These are phyloP conservation scores for Rubia yunnanensis DNA, from an alignment of 257 asterid genomes.

Conservation along the genomic window DNA sequence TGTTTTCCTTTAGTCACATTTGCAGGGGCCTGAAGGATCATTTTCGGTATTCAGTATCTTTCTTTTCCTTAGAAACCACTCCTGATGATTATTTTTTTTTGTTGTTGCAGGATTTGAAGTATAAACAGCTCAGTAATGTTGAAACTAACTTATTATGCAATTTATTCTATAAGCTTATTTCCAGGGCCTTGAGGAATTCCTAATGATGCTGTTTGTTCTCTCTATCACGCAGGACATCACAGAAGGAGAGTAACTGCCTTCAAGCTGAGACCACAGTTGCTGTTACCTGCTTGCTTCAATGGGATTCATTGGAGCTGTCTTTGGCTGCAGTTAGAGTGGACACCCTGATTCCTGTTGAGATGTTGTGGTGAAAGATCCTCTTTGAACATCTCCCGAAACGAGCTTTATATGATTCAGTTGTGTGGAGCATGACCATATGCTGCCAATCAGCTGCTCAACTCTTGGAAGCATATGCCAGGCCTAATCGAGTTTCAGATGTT, in stretches of 20 bases:
- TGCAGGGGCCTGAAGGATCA: neutral
- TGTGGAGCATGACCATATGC: neutral
- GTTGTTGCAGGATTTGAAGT: constrained; percentile 59
- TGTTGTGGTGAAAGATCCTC: neutral
- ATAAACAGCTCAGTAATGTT: constrained; percentile 38
- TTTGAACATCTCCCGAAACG: neutral
- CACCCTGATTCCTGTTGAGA: neutral
- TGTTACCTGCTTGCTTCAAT: neutral
- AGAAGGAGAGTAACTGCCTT: neutral
- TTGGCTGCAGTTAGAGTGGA: neutral
- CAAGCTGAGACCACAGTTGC: neutral
- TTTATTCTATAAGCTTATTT: constrained; percentile 12
- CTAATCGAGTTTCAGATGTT: neutral
- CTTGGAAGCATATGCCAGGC: neutral
- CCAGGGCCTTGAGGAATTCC: constrained; percentile 11
- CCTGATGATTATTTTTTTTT: constrained; percentile 26
- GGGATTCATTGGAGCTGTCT: neutral
- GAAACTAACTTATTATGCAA: constrained; percentile 23
- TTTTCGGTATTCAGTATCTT: constrained; percentile 7
- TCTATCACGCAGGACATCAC: constrained; percentile 8
- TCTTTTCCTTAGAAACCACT: constrained; percentile 13
- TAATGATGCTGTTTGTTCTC: constrained; percentile 2
- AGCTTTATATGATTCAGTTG: neutral
- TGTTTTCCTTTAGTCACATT: neutral
- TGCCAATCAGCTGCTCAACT: neutral